These are phyloP conservation scores for Schizosaccharomyces japonicus DNA, from an alignment of 805 yeast species.

Conservation along the genomic window DNA sequence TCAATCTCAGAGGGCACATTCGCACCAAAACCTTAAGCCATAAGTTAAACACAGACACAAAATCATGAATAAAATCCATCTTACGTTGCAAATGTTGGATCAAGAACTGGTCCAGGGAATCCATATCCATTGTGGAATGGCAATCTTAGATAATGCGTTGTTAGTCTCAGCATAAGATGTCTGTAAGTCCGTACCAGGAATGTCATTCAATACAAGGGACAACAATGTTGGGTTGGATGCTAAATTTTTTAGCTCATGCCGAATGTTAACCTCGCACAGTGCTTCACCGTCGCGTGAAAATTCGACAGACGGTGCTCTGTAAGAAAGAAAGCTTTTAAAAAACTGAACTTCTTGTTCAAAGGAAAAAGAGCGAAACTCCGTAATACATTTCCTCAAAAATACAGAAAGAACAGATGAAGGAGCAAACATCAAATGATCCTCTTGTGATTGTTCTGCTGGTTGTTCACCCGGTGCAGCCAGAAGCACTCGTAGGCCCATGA, in stretches of 20 bases:
- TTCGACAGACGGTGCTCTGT: background rate
- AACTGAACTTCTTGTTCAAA: slow-evolving; percentile 1
- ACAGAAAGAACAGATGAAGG: background rate
- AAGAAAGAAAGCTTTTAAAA: background rate
- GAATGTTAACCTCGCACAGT: background rate
- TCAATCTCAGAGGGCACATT: background rate
- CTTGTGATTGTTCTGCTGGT: too few relatives aligned
- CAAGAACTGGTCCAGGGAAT: slow-evolving; percentile 8
- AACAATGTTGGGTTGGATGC: background rate
- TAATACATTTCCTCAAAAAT: background rate
- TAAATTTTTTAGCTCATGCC: background rate
- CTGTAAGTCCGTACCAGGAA: background rate
- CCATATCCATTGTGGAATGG: slow-evolving; percentile 15
- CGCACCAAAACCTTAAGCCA: background rate
- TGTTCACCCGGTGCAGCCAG: too few relatives aligned
- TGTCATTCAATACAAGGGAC: background rate
- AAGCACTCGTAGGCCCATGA: background rate
- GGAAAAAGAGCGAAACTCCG: background rate
- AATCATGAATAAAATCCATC: background rate
- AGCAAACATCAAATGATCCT: background rate
- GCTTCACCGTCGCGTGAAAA: background rate
- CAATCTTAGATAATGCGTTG: background rate
- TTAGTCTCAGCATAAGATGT: background rate
- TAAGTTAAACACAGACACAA: background rate
- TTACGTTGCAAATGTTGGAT: slow-evolving; percentile 9